Base-by-base conservation (phyloP, 2,329 filamentous ascomycete genomes). In the Botryosphaeria dothidea region DNA sequence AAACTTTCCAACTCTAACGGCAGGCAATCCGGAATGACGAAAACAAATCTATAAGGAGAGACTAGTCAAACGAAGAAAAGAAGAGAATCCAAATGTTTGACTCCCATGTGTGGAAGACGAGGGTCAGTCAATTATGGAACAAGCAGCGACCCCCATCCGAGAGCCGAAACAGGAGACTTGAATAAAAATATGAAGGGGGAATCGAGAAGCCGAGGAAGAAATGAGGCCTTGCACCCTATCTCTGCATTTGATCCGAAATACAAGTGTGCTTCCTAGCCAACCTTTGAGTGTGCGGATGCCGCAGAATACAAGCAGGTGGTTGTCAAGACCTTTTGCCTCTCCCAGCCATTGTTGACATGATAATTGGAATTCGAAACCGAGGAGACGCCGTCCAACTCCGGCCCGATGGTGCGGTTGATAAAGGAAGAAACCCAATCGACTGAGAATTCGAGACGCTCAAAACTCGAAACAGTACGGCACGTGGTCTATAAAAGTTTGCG, bases 381-480 rank as follows among this genome's bases (percentile, higher is more conserved):
- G 58, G 34, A 51, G 58, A 62, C 58, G 58, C 58, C 58, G 46
- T 62, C 58, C 58, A 62, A 62, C 58, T 62, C 58, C 58, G 58
- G 43, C 58, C 58, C 58, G 45, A 62, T 62, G 58, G 58, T 49
- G 43, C 43, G 58, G 58, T 62, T 49, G 19, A 34, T 46, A 60
- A 60, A 46, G 52, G 52, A 57, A 58, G 54, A 46, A 58, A 46
- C 56, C 56, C 43, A 60, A 46, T 60, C 56, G 41, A 60, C 41
- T 52, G 51, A 56, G 51, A 29, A 48, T 45, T 45, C 43, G 43
- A 61, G 61, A 56, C 61, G 51, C 48, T 60, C 41, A 60, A 48
- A 60, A 46, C 27, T 60, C 56, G 56, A 46, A 46, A 27, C 41
- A 48, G 27, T 60, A 19, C 56, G 56, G 56, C 56, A 48, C 38